A percentile compares a stretch with the other conserved stretches of the same genome.
These are phyloP conservation scores for Podaxis rugospora DNA, from an alignment of 768 basidiomycete species.

Conservation along the genomic window DNA sequence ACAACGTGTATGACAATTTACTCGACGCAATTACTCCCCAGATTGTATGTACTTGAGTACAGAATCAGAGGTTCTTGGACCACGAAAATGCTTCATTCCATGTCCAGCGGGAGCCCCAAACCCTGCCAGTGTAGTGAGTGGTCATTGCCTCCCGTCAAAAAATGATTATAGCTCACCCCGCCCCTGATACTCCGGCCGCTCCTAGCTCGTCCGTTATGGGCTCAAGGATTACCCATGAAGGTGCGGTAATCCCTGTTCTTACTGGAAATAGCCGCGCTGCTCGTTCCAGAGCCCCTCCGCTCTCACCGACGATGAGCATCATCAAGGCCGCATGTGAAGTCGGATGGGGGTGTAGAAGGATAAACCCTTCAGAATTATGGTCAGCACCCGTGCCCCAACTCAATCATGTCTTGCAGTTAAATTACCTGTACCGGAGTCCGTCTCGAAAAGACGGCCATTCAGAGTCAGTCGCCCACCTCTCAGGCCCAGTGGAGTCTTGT, in stretches of 20 bases:
- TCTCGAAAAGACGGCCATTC: constrained; percentile 22
- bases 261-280: constrained; percentile 74
- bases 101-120: constrained; percentile 26
- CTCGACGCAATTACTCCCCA: not conserved
- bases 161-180: constrained; percentile 52
- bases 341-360: constrained; percentile 67
- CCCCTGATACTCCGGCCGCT: constrained; percentile 69
- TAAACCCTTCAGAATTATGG: constrained; percentile 13
- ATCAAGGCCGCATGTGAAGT: constrained; percentile 14
- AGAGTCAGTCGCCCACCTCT: constrained; percentile 23
- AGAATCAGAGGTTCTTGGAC: constrained; percentile 13
- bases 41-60: not conserved
- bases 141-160: not conserved
- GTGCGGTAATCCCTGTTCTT: constrained; percentile 71
- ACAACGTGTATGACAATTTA: constrained; percentile 41
- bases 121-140: constrained; percentile 5
- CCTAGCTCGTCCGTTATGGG: constrained; percentile 50
- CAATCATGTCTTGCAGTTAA: not conserved
- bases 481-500: constrained; percentile 28
- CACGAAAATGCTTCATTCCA: constrained; percentile 20
- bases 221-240: constrained; percentile 74
- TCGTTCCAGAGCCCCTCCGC: constrained; percentile 56
- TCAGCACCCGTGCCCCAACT: not conserved
- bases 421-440: constrained; percentile 25
- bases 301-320: constrained; percentile 57